Conservation (phyloP, 257 asterid species). For the Lycium ferocissimum region DNA sequence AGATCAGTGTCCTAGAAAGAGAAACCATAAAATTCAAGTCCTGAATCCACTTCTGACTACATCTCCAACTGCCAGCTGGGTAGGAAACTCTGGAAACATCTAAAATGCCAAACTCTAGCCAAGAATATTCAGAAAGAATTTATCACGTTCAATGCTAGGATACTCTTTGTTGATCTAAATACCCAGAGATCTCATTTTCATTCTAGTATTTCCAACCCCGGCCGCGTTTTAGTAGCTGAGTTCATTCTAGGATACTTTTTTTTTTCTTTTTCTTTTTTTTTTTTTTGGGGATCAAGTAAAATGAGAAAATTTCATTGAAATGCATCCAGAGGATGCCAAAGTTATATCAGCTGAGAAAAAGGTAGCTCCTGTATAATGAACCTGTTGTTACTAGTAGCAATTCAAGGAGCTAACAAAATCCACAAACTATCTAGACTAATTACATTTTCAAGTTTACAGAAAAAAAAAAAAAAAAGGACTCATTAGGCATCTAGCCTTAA, state of each 20-base stretch:
- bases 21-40: not conserved
- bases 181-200: not conserved
- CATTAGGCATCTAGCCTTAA: not conserved
- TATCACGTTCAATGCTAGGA: not conserved
- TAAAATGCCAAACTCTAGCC: not conserved
- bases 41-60: not conserved
- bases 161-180: slow-evolving; percentile 22
- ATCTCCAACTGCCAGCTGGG: not conserved
- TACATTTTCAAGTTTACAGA: not conserved
- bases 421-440: not conserved
- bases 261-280: too few species aligned
- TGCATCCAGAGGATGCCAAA: not conserved
- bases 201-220: not conserved
- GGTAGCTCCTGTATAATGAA: not conserved
- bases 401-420: not conserved
- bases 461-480: not conserved
- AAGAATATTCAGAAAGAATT: not conserved
- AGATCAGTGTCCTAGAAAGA: not conserved
- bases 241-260: not conserved
- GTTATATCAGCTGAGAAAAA: slow-evolving; percentile 11
- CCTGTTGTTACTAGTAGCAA: not conserved
- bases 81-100: not conserved
- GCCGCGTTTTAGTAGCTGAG: not conserved
- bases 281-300: not conserved
- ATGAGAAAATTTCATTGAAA: not conserved